phyloP scores from a whole-genome alignment of 192 early-diverging fungal species.

The Dispira simplex region DNA sequence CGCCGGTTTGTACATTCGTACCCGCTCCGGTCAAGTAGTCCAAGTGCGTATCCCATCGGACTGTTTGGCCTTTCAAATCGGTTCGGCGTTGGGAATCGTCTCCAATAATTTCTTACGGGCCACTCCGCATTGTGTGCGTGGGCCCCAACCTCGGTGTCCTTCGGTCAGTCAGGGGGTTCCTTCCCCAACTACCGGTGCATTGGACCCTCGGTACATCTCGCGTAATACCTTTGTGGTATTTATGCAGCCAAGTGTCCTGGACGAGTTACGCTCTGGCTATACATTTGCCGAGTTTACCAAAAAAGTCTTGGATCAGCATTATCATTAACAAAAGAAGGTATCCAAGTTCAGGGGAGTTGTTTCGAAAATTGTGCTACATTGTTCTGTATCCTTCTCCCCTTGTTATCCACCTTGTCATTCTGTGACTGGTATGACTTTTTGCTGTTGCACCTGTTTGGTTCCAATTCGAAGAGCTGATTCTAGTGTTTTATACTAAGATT shows the following conservation, averaged over 20 bases:
- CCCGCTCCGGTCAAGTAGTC: slow-evolving; percentile 25
- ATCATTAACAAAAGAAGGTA: neutral
- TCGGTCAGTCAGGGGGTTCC: too few species aligned
- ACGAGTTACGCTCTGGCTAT: slow-evolving; percentile 18
- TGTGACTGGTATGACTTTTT: too few species aligned
- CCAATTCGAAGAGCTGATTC: too few species aligned
- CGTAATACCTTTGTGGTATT: slow-evolving; percentile 58
- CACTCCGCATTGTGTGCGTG: slow-evolving; percentile 50
- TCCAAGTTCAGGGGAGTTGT: neutral
- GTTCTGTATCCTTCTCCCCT: too few species aligned
- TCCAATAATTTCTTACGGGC: slow-evolving; percentile 33
- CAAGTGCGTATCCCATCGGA: slow-evolving; percentile 39
- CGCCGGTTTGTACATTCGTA: slow-evolving; percentile 44
- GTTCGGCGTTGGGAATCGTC: slow-evolving; percentile 40
- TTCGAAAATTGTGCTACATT: neutral
- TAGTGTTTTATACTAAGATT: too few species aligned
- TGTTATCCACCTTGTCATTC: too few species aligned
- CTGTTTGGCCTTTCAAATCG: slow-evolving; percentile 50
- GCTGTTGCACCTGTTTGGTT: too few species aligned
- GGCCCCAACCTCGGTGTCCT: slow-evolving; percentile 14
- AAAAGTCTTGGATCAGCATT: slow-evolving; percentile 7
- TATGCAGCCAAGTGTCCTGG: slow-evolving; percentile 43
- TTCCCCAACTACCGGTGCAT: slow-evolving; percentile 2
- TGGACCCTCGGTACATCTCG: slow-evolving; percentile 21
- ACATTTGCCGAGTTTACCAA: slow-evolving; percentile 35